Percentiles rank a stretch among this genome's conserved stretches.
Evolutionary conservation across 306 rosid genomes (phyloP).

Genomic region (Malus asiatica): DNA sequence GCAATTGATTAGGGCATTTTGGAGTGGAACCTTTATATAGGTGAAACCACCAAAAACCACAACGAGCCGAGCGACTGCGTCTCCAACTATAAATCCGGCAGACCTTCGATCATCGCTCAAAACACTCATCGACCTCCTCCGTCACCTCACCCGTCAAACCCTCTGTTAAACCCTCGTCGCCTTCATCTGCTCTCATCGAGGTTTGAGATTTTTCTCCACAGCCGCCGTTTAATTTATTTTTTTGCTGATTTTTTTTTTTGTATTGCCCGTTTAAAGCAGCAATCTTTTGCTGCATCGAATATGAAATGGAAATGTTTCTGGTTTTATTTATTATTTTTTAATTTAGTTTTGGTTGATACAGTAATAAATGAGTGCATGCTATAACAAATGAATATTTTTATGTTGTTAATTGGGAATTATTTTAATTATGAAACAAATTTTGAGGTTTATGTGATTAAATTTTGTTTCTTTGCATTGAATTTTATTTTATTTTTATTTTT

Average conservation of each 20-base stretch:
- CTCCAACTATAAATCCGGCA: neutral
- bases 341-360: neutral
- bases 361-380: neutral
- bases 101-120: neutral
- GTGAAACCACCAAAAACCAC: neutral
- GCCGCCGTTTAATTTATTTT: neutral
- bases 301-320: neutral
- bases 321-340: neutral
- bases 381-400: no score
- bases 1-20: constrained; percentile 10
- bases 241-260: neutral
- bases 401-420: neutral
- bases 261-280: neutral
- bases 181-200: neutral
- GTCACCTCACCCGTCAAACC: neutral
- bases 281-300: neutral
- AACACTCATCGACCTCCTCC: neutral
- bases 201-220: neutral
- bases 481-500: no score
- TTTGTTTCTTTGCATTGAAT: neutral
- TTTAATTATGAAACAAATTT: neutral
- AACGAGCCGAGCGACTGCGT: constrained; percentile 3
- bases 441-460: neutral
- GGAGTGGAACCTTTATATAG: constrained; percentile 1
- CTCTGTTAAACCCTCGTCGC: neutral